Conservation (phyloP, 805 yeast genomes). For the Nakazawaea anatomiae region DNA sequence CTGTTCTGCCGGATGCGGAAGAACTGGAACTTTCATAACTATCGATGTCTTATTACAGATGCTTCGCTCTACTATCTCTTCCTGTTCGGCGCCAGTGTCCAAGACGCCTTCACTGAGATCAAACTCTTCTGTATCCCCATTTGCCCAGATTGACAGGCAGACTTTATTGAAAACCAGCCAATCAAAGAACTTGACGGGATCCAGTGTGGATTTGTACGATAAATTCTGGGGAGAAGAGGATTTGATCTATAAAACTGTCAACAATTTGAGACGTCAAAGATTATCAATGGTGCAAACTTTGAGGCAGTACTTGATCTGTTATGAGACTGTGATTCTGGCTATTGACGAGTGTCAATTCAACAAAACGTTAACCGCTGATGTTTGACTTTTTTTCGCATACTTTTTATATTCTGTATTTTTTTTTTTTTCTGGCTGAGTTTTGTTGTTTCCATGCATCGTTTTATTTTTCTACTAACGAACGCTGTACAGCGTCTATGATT, state of each 20-base stretch:
- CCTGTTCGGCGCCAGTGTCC: neutral
- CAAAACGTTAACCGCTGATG: neutral
- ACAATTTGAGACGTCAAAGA: constrained; percentile 65
- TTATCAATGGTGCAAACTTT: constrained; percentile 81
- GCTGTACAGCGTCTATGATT: too few species aligned
- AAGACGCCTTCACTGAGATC: neutral
- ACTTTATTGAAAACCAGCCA: neutral
- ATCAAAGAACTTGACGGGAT: neutral
- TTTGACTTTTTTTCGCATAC: neutral
- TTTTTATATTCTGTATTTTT: neutral
- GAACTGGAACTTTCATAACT: constrained; percentile 48
- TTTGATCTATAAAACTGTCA: constrained; percentile 56
- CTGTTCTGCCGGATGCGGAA: constrained; percentile 58
- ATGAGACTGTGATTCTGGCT: constrained; percentile 43
- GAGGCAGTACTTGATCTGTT: constrained; percentile 68
- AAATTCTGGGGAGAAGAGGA: constrained; percentile 33
- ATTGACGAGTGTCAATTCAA: neutral
- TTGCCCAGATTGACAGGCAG: constrained; percentile 7
- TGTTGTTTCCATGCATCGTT: too few species aligned
- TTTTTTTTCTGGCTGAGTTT: neutral
- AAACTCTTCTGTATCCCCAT: constrained; percentile 4
- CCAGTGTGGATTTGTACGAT: too few species aligned
- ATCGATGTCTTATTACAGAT: constrained; percentile 32
- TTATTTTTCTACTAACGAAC: too few species aligned
- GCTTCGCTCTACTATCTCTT: neutral